Evolutionary conservation across 2,329 filamentous ascomycete genomes (phyloP).

Genomic region (Seiridium cupressi): DNA sequence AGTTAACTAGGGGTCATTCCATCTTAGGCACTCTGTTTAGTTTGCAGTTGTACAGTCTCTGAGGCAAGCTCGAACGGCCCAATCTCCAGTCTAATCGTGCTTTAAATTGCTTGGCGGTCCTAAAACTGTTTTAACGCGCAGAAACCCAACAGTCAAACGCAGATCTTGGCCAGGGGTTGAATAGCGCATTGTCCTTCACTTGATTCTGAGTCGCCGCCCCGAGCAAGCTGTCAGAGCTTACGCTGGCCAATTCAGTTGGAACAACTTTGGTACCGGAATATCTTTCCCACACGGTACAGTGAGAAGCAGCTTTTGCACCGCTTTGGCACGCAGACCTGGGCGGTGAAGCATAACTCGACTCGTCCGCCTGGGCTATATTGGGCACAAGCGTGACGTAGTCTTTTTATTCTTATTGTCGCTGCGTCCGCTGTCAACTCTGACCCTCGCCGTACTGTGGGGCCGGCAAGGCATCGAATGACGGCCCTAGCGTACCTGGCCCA

Average conservation of each 20-base stretch:
- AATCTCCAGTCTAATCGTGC: slow-evolving; percentile 1
- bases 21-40: background rate
- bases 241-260: no score
- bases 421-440: background rate
- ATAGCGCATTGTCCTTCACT: background rate
- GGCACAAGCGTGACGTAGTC: background rate
- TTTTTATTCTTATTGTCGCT: background rate
- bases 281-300: no score
- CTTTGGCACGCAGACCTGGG: no score
- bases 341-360: no score
- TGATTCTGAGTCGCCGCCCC: background rate
- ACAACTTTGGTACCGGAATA: no score
- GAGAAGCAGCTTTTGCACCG: no score
- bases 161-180: slow-evolving; percentile 5
- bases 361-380: background rate
- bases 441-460: background rate
- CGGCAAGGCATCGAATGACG: background rate
- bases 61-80: background rate
- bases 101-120: slow-evolving; percentile 8
- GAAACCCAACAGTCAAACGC: slow-evolving; percentile 1
- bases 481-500: background rate
- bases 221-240: no score
- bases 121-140: slow-evolving; percentile 4
- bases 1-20: background rate
- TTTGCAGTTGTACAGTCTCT: background rate